These are phyloP conservation scores for Penicillium soppii DNA, from an alignment of 495 filamentous ascomycete species.

Conservation along the genomic window DNA sequence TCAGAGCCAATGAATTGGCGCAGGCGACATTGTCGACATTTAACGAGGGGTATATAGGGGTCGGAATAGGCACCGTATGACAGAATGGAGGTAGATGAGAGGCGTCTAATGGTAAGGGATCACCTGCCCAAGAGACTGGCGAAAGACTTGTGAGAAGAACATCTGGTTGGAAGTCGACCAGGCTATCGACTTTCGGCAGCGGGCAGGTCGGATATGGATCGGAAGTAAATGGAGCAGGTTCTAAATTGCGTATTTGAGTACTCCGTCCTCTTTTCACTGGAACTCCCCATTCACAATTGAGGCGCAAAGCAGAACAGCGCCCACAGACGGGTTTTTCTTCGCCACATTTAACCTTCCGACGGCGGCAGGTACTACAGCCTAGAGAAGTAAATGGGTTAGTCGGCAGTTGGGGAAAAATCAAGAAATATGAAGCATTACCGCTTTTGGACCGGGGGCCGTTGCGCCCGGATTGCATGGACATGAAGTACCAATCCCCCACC, in stretches of 20 bases:
- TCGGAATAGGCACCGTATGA: conserved; percentile 7
- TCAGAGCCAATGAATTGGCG: conserved; percentile 37
- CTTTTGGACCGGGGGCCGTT: conserved; percentile 49
- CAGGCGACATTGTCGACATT: conserved; percentile 26
- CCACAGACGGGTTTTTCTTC: conserved; percentile 51
- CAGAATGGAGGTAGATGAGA: conserved; percentile 10
- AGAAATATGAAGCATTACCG: conserved; percentile 19
- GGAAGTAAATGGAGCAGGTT: conserved; percentile 21
- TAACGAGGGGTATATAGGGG: conserved; percentile 29
- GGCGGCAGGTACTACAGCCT: conserved; percentile 55
- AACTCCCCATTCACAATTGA: conserved; percentile 40
- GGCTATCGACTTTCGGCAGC: conserved; percentile 10
- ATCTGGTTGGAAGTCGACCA: conserved; percentile 12
- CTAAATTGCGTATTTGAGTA: conserved; percentile 30
- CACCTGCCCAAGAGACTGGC: conserved; percentile 21
- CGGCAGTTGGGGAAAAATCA: background rate
- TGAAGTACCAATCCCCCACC: conserved; percentile 28
- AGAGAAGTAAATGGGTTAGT: background rate
- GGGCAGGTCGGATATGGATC: conserved; percentile 12
- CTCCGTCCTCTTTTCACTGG: conserved; percentile 32
- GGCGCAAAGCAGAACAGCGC: conserved; percentile 37
- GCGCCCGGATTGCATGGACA: conserved; percentile 33
- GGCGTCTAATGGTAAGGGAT: conserved; percentile 1
- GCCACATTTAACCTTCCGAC: conserved; percentile 57
- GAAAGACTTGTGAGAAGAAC: conserved; percentile 11